These are phyloP conservation scores for Vanilla planifolia DNA, from an alignment of 106 monocot species.

Conservation along the genomic window DNA sequence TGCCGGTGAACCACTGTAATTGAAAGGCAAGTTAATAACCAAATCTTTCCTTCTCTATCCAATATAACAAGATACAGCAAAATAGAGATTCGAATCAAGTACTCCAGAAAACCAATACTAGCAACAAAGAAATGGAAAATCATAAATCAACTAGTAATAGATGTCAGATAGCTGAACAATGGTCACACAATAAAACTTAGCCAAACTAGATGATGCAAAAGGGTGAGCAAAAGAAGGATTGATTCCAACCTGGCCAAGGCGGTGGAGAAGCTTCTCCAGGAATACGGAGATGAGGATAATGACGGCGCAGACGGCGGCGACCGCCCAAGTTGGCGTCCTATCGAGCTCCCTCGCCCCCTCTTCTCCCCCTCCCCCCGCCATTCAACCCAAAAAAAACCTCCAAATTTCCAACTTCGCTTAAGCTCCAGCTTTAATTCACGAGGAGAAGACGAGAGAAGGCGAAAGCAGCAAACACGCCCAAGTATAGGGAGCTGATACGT, in stretches of 20 bases:
- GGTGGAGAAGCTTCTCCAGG: constrained; percentile 54
- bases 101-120: neutral
- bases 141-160: neutral
- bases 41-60: too few species aligned
- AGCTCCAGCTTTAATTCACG: neutral
- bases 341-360: constrained; percentile 43
- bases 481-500: too few species aligned
- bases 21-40: neutral
- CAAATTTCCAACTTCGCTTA: neutral
- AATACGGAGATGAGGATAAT: constrained; percentile 57
- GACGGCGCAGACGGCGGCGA: constrained; percentile 53
- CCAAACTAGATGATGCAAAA: neutral
- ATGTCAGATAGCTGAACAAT: neutral
- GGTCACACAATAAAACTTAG: neutral
- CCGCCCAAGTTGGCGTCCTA: constrained; percentile 75
- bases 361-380: constrained; percentile 17
- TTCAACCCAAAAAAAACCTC: neutral
- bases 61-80: too few species aligned
- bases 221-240: neutral
- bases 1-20: constrained; percentile 54
- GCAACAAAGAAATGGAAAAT: neutral
- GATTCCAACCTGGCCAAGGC: constrained; percentile 48
- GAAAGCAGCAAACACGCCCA: too few species aligned
- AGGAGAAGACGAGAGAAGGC: neutral
- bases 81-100: too few species aligned